Conservation (phyloP, 148 eudicot genomes). For the Fallopia convolvulus region DNA sequence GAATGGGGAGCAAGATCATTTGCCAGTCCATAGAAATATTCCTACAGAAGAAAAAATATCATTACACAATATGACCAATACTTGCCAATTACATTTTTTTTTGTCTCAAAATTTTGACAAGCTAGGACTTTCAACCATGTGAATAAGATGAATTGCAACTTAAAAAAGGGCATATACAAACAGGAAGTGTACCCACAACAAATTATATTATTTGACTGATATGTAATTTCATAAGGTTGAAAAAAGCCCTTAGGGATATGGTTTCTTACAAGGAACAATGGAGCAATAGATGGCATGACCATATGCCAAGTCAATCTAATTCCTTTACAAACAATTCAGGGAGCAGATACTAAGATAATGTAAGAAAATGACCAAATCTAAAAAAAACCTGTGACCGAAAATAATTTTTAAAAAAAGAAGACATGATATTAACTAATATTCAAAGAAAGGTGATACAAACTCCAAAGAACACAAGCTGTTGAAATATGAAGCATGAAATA, state of each 20-base stretch:
- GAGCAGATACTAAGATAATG: not conserved
- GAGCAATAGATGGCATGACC: not conserved
- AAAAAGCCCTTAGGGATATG: not conserved
- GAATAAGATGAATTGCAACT: not conserved
- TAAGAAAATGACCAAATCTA: not conserved
- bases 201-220: not conserved
- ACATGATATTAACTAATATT: not conserved
- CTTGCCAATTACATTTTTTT: not conserved
- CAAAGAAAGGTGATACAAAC: no score
- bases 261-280: not conserved
- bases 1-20: conserved; percentile 95
- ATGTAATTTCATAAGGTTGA: not conserved
- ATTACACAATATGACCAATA: not conserved
- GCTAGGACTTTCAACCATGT: not conserved
- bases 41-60: conserved; percentile 31
- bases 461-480: no score
- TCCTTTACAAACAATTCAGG: not conserved
- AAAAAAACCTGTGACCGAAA: not conserved
- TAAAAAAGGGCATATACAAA: not conserved
- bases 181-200: not conserved
- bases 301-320: not conserved
- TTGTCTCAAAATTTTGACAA: not conserved
- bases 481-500: not conserved
- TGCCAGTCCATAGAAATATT: conserved; percentile 82
- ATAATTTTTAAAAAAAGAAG: not conserved